These are phyloP conservation scores for Puccinia horiana DNA, from an alignment of 1,284 basidiomycete genomes.

Conservation along the genomic window DNA sequence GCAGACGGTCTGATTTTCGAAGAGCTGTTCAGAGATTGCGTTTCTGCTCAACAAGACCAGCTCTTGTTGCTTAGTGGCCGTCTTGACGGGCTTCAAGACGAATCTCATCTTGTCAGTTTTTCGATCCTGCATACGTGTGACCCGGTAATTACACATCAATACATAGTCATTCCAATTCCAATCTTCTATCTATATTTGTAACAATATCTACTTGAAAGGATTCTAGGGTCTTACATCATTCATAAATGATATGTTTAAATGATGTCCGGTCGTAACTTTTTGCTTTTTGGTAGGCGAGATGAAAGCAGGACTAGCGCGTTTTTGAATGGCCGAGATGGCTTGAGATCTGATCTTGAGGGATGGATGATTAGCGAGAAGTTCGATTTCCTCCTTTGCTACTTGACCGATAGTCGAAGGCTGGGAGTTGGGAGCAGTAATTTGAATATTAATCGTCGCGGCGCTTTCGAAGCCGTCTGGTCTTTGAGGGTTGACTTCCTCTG, in stretches of 20 bases:
- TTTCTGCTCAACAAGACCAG: conserved; percentile 16
- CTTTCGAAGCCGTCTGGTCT: neutral
- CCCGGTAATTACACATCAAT: neutral
- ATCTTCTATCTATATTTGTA: too few relatives aligned
- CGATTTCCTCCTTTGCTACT: neutral
- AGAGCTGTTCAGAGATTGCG: neutral
- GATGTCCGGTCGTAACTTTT: conserved; percentile 24
- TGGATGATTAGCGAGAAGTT: neutral
- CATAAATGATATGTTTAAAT: conserved; percentile 22
- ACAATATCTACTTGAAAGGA: neutral
- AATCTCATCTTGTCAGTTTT: conserved; percentile 25
- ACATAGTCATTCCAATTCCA: neutral
- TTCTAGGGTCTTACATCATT: neutral
- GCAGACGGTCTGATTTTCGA: neutral
- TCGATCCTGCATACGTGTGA: neutral
- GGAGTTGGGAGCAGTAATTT: neutral
- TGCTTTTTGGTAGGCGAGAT: conserved; percentile 17
- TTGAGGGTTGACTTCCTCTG: conserved; percentile 27
- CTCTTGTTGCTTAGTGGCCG: neutral
- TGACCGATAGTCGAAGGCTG: neutral
- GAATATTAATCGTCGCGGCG: neutral
- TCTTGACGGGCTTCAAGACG: neutral
- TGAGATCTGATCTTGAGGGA: conserved; percentile 12
- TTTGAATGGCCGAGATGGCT: neutral
- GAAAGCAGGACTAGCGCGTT: neutral